Base-by-base conservation (phyloP, 139 green algal species). In the Gonium pectorale region DNA sequence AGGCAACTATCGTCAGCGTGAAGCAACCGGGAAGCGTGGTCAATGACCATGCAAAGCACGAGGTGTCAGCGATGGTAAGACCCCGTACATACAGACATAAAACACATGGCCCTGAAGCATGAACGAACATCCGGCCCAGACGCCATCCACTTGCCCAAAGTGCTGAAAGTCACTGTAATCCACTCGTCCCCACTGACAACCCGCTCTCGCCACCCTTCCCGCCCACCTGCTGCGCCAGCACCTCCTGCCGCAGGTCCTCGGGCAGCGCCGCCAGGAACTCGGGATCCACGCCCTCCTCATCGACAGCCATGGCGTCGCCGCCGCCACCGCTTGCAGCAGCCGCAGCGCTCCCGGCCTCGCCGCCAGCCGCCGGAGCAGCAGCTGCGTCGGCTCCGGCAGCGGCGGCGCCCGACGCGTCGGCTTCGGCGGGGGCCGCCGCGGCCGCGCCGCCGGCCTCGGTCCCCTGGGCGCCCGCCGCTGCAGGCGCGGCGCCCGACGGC, bases 201-300 rank as follows among this genome's bases (percentile, higher is more conserved):
- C 49, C 13, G 49, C 22, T 67, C 67, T 92, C 85, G 22, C 69
- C 64, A 86, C 70, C 35, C 67, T 38, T 19, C 67, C 60, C 60
- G 9, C 70, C 17, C n/a, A 62, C 71, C 89, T 98, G 94, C 89
- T 98, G 91, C 54, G 93, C 92, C 70, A 99, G 72, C 62, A 99
- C 92, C 87, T 99, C 97, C 29, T 92, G 92, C 49, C 94, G 93
- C n/a, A 99, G 94, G 37, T 99, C 97, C 3, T 92, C 91, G 0
- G 97, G 97, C 43, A 99, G 90, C 0, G 97, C 97, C 29, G 95
- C 96, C 66, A 99, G 89, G 84, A 99, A 99, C 86, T 98, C 96
- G 5, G 97, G 96, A 68, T 99, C 97, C 27, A 99, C 91, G 9
- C 63, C 89, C 33, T 89, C 79, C 51, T 92, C 87, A 2, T 91